phyloP scores from a whole-genome alignment of 1,139 yeast species.

The Suhomyces choctaworum region DNA sequence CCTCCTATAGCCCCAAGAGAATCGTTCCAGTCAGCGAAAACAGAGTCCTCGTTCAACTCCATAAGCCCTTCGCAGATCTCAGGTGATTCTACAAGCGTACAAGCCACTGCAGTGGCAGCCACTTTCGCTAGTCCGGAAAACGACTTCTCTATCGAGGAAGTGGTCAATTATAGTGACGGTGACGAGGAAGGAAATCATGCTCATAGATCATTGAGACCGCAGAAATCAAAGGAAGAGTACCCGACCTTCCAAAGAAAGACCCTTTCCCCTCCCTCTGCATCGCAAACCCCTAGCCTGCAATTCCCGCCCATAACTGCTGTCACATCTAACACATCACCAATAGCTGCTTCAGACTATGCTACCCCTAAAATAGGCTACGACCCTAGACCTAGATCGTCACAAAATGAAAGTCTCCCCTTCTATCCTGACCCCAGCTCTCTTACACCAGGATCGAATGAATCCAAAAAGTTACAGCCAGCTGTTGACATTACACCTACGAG shows the following conservation, averaged over 20 bases:
- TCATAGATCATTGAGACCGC: conserved; percentile 12
- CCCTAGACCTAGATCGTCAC: conserved; percentile 14
- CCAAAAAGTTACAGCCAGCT: conserved; percentile 24
- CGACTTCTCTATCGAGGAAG: conserved; percentile 44
- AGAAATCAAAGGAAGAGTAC: conserved; percentile 3
- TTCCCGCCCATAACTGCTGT: background rate
- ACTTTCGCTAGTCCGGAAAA: conserved; percentile 14
- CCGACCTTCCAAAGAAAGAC: conserved; percentile 6
- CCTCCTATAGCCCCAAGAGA: conserved; percentile 15
- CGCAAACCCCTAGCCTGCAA: conserved; percentile 9
- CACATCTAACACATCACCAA: background rate
- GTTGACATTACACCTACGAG: conserved; percentile 21
- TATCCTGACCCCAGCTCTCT: conserved; percentile 6
- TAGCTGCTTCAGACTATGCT: conserved; percentile 6
- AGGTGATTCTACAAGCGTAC: conserved; percentile 11
- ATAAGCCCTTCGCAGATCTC: conserved; percentile 18
- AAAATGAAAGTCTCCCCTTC: conserved; percentile 4
- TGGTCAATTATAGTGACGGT: conserved; percentile 42
- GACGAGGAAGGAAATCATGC: conserved; percentile 19
- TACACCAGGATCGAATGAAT: conserved; percentile 6
- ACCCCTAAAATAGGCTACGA: conserved; percentile 14
- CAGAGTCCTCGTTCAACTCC: conserved; percentile 18
- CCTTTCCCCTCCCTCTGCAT: conserved; percentile 8
- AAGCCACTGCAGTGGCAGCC: conserved; percentile 1
- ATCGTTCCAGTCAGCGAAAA: conserved; percentile 20